Percentiles rank a stretch among this genome's conserved stretches.
phyloP scores from a whole-genome alignment of 495 filamentous ascomycete species.

The Polyplosphaeria fusca region DNA sequence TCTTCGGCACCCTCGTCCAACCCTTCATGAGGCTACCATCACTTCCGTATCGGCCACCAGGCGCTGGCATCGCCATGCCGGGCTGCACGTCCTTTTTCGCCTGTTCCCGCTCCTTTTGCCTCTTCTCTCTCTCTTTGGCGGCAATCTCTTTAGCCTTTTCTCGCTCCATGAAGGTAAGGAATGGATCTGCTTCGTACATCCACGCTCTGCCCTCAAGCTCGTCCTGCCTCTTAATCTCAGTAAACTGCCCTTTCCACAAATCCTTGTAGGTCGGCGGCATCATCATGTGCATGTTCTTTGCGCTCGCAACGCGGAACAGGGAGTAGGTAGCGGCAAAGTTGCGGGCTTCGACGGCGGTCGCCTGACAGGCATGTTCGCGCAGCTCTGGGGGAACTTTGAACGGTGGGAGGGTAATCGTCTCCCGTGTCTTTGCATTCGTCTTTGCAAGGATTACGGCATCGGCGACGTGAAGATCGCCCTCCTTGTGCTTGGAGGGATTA shows the following conservation, averaged over 20 bases:
- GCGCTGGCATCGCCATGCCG: conserved; percentile 10
- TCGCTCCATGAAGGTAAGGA: conserved; percentile 70
- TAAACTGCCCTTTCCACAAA: conserved; percentile 84
- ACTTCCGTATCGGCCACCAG: background rate
- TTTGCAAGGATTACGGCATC: conserved; percentile 69
- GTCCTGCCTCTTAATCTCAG: conserved; percentile 72
- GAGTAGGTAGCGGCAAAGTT: conserved; percentile 91
- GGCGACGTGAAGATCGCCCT: conserved; percentile 65
- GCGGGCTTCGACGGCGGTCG: conserved; percentile 80
- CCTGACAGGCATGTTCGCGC: conserved; percentile 63
- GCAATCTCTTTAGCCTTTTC: conserved; percentile 68
- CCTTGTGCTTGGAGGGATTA: conserved; percentile 45
- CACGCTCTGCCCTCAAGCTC: conserved; percentile 71
- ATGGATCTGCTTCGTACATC: conserved; percentile 97
- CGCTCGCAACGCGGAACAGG: conserved; percentile 85
- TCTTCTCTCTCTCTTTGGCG: conserved; percentile 61
- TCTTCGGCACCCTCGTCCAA: conserved; percentile 81
- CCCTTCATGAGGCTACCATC: conserved; percentile 53
- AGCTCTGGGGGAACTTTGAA: conserved; percentile 74
- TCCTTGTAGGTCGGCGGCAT: conserved; percentile 84
- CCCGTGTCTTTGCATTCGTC: conserved; percentile 78
- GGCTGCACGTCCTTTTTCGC: conserved; percentile 30
- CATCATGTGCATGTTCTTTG: conserved; percentile 91
- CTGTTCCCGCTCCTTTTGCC: conserved; percentile 40
- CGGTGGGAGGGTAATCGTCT: conserved; percentile 68